Percentiles rank a stretch among this genome's conserved stretches.
Evolutionary conservation across 371 early-diverging fungal species (phyloP).

Genomic region (Rhizopus delemar): DNA sequence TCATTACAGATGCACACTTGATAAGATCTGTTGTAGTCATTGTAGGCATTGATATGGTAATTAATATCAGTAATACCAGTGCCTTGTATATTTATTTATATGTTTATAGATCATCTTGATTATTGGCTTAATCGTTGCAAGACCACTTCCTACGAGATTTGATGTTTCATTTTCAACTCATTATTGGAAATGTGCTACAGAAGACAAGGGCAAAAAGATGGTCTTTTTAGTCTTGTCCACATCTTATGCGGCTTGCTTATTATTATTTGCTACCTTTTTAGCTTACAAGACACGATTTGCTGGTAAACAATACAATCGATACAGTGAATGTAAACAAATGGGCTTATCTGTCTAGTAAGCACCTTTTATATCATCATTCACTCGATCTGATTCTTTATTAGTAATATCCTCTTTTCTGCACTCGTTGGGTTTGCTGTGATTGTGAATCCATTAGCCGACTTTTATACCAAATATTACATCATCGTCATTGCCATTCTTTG

Average conservation of each 20-base stretch:
- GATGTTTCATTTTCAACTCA: constrained; percentile 42
- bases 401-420: constrained; percentile 59
- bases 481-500: constrained; percentile 54
- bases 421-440: constrained; percentile 55
- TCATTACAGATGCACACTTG: constrained; percentile 58
- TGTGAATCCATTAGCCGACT: constrained; percentile 53
- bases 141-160: constrained; percentile 39
- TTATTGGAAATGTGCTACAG: constrained; percentile 50
- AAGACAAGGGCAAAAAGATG: constrained; percentile 21
- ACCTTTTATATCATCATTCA: background rate
- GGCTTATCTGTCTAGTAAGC: constrained; percentile 66
- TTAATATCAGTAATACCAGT: background rate
- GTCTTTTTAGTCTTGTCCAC: constrained; percentile 35
- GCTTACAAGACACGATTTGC: constrained; percentile 62
- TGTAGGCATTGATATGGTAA: constrained; percentile 54
- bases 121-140: constrained; percentile 40
- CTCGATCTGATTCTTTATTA: constrained; percentile 10
- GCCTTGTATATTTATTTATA: too few relatives aligned
- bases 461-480: constrained; percentile 57
- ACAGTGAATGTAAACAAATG: constrained; percentile 65
- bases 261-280: constrained; percentile 57
- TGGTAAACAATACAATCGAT: constrained; percentile 51
- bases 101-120: constrained; percentile 40
- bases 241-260: constrained; percentile 42
- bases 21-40: constrained; percentile 52